Evolutionary conservation across 139 green algal genomes (phyloP), one percentile per base, ranked within the genome.

Genomic region (Monoraphidium neglectum): DNA sequence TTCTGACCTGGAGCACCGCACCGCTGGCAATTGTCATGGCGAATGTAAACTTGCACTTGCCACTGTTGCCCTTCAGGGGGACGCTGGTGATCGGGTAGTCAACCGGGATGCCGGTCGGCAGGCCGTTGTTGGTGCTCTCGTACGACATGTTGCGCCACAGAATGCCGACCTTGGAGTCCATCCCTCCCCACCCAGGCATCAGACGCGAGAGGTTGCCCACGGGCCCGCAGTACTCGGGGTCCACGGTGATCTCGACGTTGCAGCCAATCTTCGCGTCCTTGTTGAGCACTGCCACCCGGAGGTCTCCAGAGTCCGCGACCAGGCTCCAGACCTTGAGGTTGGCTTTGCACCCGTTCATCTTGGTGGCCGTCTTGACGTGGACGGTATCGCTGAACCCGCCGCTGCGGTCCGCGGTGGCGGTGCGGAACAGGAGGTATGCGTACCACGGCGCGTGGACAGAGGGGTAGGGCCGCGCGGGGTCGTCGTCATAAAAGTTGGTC

Each of bases 381-480:
- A 15, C 13, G 28, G 57, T 65, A 16, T 65, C 57, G n/a, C n/a
- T 37, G 57, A 65, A 65, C 6, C n/a, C 57, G n/a, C 28, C 57
- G n/a, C 13, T 10, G 6, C 8, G 8, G n/a, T 13, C 57, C 10
- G 57, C 62, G 8, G 62, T 53, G 33, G 62, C 62, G 21, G 10
- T 4, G 18, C 23, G 18, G 62, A 70, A 70, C 23, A 70, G n/a
- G 21, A 70, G 62, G 30, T 43, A 43, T 26, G 23, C 12, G n/a
- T 53, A 70, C 30, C 30, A 70, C 6, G 62, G 62, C 62, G 62
- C 62, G 35, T 70, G 62, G 30, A 70, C 35, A 30, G 62, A 70
- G 21, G 62, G 62, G 35, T 70, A 70, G 15, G 68, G 43, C 12
- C 36, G 35, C 23, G 12, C 46, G 8, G 23, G n/a, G 35, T 70